A percentile compares a stretch with the other conserved stretches of the same genome.
Conservation (phyloP, 768 basidiomycete genomes). For the Tulasnella calospora region DNA sequence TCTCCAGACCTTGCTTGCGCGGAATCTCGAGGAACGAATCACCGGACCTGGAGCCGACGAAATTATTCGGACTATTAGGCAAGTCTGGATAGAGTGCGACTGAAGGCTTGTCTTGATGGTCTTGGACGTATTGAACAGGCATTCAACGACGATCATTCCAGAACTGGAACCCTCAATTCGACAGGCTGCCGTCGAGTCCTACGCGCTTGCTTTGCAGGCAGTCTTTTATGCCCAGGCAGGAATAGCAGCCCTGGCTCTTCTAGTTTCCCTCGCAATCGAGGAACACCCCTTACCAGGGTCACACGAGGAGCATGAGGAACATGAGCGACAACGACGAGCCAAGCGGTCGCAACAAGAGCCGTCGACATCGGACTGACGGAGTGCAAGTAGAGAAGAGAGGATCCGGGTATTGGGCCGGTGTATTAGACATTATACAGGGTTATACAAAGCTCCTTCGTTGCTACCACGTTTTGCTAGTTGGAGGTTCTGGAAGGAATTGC, state of each 20-base stretch:
- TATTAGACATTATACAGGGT: not conserved
- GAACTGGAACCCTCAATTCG: conserved; percentile 51
- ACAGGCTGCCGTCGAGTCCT: conserved; percentile 66
- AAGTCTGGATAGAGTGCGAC: not conserved
- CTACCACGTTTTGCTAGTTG: conserved; percentile 5
- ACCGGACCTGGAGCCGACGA: conserved; percentile 66
- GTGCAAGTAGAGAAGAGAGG: not conserved
- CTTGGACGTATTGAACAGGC: conserved; percentile 26
- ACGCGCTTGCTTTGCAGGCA: conserved; percentile 69
- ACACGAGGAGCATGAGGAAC: conserved; percentile 56
- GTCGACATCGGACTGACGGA: not conserved
- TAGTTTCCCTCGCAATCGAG: conserved; percentile 64
- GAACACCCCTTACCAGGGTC: conserved; percentile 43
- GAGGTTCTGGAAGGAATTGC: conserved; percentile 10
- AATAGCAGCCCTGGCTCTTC: conserved; percentile 59
- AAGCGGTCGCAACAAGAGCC: not conserved
- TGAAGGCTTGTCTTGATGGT: conserved; percentile 29
- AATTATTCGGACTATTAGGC: conserved; percentile 40
- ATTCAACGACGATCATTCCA: conserved; percentile 64
- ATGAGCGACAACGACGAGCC: conserved; percentile 36
- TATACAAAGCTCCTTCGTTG: not conserved
- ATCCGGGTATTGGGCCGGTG: not conserved
- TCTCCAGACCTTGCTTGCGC: conserved; percentile 70
- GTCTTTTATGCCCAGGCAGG: conserved; percentile 78
- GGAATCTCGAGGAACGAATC: conserved; percentile 67